phyloP scores from a whole-genome alignment of 2,329 filamentous ascomycete species.

The Aspergillus pseudoterreus region DNA sequence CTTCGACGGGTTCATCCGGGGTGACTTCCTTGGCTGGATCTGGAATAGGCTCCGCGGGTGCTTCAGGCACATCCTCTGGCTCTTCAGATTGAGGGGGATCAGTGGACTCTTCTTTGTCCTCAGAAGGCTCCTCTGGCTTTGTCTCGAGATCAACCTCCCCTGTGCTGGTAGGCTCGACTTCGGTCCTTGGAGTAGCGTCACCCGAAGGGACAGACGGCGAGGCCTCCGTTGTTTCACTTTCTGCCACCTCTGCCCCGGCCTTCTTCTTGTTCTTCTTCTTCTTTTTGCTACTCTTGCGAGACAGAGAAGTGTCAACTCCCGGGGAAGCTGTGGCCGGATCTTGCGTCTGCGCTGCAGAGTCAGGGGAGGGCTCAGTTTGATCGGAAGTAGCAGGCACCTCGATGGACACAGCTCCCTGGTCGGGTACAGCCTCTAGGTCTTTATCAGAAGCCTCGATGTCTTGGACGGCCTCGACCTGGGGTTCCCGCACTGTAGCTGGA shows the following conservation, averaged over 20 bases:
- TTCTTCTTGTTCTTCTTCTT: slow-evolving; percentile 22
- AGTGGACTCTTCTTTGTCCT: background rate
- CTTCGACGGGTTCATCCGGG: slow-evolving; percentile 10
- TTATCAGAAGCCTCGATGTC: background rate
- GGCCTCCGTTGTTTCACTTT: slow-evolving; percentile 5
- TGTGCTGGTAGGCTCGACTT: slow-evolving; percentile 8
- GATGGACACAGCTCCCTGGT: background rate
- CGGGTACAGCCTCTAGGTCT: background rate
- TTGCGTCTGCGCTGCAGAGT: background rate
- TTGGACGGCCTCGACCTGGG: background rate
- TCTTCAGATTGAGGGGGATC: background rate
- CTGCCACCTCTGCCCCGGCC: slow-evolving; percentile 2
- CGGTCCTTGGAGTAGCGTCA: background rate
- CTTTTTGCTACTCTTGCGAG: slow-evolving; percentile 18
- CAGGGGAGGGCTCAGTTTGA: background rate
- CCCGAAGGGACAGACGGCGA: slow-evolving; percentile 3
- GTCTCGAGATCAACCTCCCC: slow-evolving; percentile 11
- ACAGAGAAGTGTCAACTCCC: slow-evolving; percentile 2
- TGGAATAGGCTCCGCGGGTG: background rate
- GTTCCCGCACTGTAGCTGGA: background rate
- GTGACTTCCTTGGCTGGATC: background rate
- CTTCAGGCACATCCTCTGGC: background rate
- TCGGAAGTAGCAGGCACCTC: background rate
- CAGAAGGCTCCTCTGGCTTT: slow-evolving; percentile 1
- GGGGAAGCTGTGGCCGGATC: background rate